Base-by-base conservation (phyloP, 2,329 filamentous ascomycete genomes). In the Colletotrichum siamense region DNA sequence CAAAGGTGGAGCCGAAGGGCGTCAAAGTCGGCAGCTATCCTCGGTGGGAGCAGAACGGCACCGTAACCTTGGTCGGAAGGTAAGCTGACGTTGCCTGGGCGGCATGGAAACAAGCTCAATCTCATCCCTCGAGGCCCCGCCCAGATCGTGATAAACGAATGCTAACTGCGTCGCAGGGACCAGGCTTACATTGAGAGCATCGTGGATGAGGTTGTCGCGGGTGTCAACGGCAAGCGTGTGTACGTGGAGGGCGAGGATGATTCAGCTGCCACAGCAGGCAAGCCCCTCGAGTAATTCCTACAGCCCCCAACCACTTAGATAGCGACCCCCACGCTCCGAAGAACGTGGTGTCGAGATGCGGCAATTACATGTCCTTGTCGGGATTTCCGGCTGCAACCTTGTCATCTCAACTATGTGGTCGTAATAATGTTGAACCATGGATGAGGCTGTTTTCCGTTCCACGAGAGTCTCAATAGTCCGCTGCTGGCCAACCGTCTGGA, bases 1-100 rank as follows among this genome's bases (percentile, higher is more conserved):
- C 88, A 32, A 92, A 92, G 83, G 94, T 96, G 26, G 94, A 92
- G 83, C 87, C 92, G 1, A 92, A 91, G 81, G 96, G 95, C 5
- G 91, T 99, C 81, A 99, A 99, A 87, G 95, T 99, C 18, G 97
- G 97, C 63, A 98, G 95, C 85, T 99, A 99, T 85, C 97, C 97
- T 44, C 89, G 95, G 71, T 98, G 96, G 96, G 95, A 94, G 7
- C 96, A 95, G 89, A 92, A 92, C 81, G 99, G 99, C 85, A 97
- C 96, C 0, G 95, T 99, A 64, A 98, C 96, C 13, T 88, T 99
- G 69, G 96, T 98, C 24, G 92, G 92, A 79, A 88, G 86, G 88
- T 91, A 81, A 80, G 85, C 82, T 36, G 61, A 57, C 32, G 5
- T 24, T 49, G 26, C 36, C 26, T 18, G 63, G 26, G 28, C n/a